phyloP scores from a whole-genome alignment of 164 flowering plant species.

The Umbellularia californica region DNA sequence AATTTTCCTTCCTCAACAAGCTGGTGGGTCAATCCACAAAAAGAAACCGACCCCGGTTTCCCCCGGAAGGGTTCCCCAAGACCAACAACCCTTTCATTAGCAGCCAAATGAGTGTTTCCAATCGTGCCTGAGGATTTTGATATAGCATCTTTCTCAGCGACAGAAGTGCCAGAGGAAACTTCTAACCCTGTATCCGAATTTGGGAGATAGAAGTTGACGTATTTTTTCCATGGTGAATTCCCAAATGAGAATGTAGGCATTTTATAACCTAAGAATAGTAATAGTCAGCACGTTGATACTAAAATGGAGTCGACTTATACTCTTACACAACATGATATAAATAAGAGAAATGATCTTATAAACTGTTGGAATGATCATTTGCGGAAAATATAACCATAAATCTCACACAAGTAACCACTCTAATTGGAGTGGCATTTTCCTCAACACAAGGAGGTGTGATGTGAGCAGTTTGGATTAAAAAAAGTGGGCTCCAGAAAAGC shows the following conservation, averaged over 20 bases:
- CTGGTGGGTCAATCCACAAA: conserved; percentile 66
- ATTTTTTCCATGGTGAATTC: conserved; percentile 7
- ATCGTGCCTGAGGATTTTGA: conserved; percentile 2
- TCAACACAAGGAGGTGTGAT: too few species aligned
- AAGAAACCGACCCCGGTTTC: conserved; percentile 79
- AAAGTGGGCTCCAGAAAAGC: not conserved
- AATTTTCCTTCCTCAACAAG: conserved; percentile 54
- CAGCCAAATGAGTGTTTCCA: not conserved
- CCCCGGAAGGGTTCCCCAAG: conserved; percentile 57
- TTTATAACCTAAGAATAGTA: not conserved
- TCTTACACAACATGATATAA: not conserved
- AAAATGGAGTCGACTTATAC: not conserved
- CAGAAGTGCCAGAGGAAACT: conserved; percentile 6
- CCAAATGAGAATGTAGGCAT: not conserved
- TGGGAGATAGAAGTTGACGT: not conserved
- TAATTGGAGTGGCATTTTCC: too few species aligned
- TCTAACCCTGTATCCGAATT: conserved; percentile 1
- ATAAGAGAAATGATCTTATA: not conserved
- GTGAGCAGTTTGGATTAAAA: not conserved
- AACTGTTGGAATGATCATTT: too few species aligned
- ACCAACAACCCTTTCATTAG: not conserved
- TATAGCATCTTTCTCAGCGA: conserved; percentile 1
- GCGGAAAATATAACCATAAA: too few species aligned
- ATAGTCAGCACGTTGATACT: not conserved
- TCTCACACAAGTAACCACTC: too few species aligned